Percentiles rank a stretch among this genome's conserved stretches.
These are phyloP conservation scores for Leptographium galeiforme DNA, from an alignment of 2,329 filamentous ascomycete species.

Conservation along the genomic window DNA sequence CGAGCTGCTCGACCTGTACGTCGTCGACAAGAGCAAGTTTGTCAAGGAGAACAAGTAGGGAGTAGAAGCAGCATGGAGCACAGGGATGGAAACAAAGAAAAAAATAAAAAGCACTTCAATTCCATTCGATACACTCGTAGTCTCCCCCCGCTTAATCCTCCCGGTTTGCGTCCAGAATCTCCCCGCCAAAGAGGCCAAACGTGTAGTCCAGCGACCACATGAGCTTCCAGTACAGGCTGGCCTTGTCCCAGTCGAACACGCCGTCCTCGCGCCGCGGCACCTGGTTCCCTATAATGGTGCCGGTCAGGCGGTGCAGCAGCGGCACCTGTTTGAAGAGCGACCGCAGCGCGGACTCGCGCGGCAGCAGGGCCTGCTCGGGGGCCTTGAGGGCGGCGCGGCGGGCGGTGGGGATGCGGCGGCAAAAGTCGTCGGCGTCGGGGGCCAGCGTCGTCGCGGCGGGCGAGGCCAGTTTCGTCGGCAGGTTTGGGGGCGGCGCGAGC, in stretches of 20 bases:
- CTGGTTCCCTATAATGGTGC: constrained; percentile 59
- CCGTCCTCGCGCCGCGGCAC: constrained; percentile 61
- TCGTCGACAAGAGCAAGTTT: constrained; percentile 49
- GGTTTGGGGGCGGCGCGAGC: background rate
- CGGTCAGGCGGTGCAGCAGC: constrained; percentile 59
- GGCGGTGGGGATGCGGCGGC: constrained; percentile 52
- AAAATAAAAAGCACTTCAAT: background rate
- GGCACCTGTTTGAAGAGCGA: constrained; percentile 52
- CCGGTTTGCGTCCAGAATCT: constrained; percentile 43
- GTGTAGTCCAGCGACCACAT: constrained; percentile 49
- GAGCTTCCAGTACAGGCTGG: constrained; percentile 54
- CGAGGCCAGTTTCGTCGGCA: too few species aligned
- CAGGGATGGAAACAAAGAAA: background rate
- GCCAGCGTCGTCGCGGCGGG: background rate
- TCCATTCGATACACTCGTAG: background rate
- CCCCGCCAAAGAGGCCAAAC: constrained; percentile 45
- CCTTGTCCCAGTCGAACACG: constrained; percentile 61
- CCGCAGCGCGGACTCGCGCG: constrained; percentile 52
- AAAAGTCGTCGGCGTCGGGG: constrained; percentile 27
- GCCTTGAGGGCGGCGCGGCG: constrained; percentile 52
- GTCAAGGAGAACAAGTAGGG: constrained; percentile 13
- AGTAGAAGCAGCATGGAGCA: background rate
- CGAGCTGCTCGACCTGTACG: constrained; percentile 81
- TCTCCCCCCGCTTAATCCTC: constrained; percentile 35
- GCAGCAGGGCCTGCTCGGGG: constrained; percentile 56